Base-by-base conservation (phyloP, 2,329 filamentous ascomycete species). In the Exophiala bonariae region DNA sequence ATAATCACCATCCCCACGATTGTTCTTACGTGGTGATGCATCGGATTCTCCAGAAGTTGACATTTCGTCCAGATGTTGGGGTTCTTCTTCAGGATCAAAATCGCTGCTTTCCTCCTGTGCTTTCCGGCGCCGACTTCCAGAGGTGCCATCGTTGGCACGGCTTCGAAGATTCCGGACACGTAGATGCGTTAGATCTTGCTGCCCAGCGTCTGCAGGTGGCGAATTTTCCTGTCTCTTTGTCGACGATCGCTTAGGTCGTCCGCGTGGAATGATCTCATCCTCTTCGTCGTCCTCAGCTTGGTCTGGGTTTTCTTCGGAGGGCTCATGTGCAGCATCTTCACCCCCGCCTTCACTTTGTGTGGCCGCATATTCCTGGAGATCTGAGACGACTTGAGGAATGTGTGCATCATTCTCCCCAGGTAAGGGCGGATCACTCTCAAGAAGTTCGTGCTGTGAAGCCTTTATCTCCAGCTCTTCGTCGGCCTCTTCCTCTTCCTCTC, bases 21-120 rank as follows among this genome's bases (percentile, higher is more conserved):
- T 67, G 23, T 55, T 59, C 56, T 75, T 71, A 44, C 66, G 64
- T 32, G 72, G 66, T 32, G 69, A 70, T 36, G 58, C 65, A 55
- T 76, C 66, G 31, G 69, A 72, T 22, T 69, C 67, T 50, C 74
- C 76, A 5, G 76, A 78, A 31, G 74, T 74, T 2, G 76, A 80
- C 41, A 73, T 60, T 14, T 80, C 72, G 44, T 80, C 78, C 18
- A 78, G 79, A 17, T 75, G 77, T 11, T 77, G 79, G 37, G 74
- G 75, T 39, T 82, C 80, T 17, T 72, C 73, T 26, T 74, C 75
- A 4, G 81, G 81, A 57, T 83, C 80, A 54, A 84, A 85, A 57
- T 85, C 81, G 56, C 80, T 83, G 57, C 77, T 81, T 41, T 82
- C 79, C 39, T 81, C 76, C 41, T 66, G 51, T 42, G 56, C 56